Conservation (phyloP, 345 rosid species). For the Ricinus communis region DNA sequence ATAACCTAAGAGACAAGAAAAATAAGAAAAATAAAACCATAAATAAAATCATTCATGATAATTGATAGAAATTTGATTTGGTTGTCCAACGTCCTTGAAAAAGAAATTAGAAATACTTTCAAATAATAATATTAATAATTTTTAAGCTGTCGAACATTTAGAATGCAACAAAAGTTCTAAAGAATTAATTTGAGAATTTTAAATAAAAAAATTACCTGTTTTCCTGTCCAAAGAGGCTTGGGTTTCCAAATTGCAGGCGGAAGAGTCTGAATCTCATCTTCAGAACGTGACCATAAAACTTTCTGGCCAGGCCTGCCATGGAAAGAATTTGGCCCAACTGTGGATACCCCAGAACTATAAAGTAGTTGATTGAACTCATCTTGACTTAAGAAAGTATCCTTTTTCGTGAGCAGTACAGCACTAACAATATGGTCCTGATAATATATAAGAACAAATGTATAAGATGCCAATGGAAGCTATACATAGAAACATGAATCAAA, state of each 20-base stretch:
- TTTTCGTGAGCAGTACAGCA: constrained; percentile 84
- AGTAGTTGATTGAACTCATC: constrained; percentile 80
- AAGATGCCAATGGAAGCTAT: constrained; percentile 9
- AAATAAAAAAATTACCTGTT: constrained; percentile 61
- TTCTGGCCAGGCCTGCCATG: constrained; percentile 60
- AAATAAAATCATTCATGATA: background rate
- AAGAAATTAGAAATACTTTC: background rate
- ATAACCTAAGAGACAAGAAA: constrained; percentile 49
- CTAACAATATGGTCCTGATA: constrained; percentile 90
- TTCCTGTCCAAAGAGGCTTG: constrained; percentile 91
- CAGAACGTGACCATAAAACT: constrained; percentile 49
- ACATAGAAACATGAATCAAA: constrained; percentile 15
- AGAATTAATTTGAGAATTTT: background rate
- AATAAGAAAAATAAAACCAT: background rate
- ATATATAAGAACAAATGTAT: constrained; percentile 13
- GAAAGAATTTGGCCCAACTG: constrained; percentile 40
- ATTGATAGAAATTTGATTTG: background rate
- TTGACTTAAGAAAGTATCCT: constrained; percentile 73
- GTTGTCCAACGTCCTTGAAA: background rate
- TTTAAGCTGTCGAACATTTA: background rate
- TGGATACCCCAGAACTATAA: constrained; percentile 73
- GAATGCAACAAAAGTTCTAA: background rate
- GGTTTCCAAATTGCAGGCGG: constrained; percentile 84
- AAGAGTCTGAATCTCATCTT: constrained; percentile 45
- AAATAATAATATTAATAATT: no score